These are phyloP conservation scores for Lentinus tigrinus DNA, from an alignment of 768 basidiomycete species.

Conservation along the genomic window DNA sequence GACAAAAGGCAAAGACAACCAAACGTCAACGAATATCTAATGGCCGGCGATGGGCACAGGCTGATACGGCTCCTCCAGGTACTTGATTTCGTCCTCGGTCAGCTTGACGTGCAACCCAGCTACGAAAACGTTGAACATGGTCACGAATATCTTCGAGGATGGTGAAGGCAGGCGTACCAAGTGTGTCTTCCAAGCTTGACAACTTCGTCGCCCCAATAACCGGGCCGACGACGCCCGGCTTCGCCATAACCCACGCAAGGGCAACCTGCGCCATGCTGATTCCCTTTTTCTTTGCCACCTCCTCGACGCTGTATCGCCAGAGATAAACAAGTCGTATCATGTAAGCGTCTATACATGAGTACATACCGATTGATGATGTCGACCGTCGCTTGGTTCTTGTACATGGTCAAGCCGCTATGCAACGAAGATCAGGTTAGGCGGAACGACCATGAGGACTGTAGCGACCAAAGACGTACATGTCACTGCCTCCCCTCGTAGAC, in stretches of 20 bases:
- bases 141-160: no score
- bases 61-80: conserved; percentile 46
- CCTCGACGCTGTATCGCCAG: conserved; percentile 30
- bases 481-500: conserved; percentile 21
- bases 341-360: not conserved
- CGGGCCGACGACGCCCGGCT: conserved; percentile 35
- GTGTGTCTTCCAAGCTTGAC: conserved; percentile 39
- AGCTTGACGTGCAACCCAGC: conserved; percentile 29
- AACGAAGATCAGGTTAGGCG: not conserved
- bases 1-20: no score
- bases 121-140: conserved; percentile 4
- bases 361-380: not conserved
- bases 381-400: not conserved
- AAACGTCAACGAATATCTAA: no score
- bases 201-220: conserved; percentile 41
- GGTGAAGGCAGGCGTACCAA: conserved; percentile 19
- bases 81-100: conserved; percentile 41
- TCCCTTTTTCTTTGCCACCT: conserved; percentile 40
- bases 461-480: not conserved
- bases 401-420: conserved; percentile 3
- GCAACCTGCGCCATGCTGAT: conserved; percentile 43
- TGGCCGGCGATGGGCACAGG: conserved; percentile 48
- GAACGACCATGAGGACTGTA: not conserved
- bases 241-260: conserved; percentile 36
- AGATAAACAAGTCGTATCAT: no score